phyloP scores from a whole-genome alignment of 306 rosid species.

The Trifolium subterraneum region DNA sequence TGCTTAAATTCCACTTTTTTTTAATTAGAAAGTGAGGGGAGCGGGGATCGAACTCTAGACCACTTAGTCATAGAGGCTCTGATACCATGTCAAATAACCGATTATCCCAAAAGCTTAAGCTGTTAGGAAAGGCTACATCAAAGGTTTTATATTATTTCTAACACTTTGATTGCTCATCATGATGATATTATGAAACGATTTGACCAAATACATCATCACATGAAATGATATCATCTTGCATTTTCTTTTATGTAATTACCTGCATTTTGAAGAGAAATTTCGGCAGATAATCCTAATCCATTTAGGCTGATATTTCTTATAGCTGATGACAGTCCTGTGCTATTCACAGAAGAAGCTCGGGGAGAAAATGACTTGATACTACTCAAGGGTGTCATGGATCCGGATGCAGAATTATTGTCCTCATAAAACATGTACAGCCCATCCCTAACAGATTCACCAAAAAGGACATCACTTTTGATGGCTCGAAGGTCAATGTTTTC shows the following conservation, averaged over 20 bases:
- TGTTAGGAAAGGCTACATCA: too few species aligned
- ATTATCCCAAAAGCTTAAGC: too few species aligned
- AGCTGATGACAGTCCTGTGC: constrained; percentile 48
- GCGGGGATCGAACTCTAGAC: too few species aligned
- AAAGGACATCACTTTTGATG: constrained; percentile 40
- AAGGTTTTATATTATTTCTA: too few species aligned
- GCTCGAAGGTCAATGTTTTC: constrained; percentile 48
- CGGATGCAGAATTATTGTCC: constrained; percentile 43
- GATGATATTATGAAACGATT: constrained; percentile 29
- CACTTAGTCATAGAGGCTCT: too few species aligned
- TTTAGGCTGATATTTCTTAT: constrained; percentile 40
- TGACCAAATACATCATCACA: constrained; percentile 28
- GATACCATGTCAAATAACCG: too few species aligned
- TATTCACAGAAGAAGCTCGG: constrained; percentile 45
- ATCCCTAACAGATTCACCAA: constrained; percentile 67
- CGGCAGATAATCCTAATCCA: constrained; percentile 45
- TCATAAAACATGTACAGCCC: constrained; percentile 84
- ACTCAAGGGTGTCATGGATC: constrained; percentile 46
- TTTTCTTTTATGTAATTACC: constrained; percentile 56
- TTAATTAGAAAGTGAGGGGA: too few species aligned
- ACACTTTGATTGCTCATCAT: constrained; percentile 26
- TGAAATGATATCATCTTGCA: constrained; percentile 33
- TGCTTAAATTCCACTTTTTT: too few species aligned
- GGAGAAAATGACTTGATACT: constrained; percentile 51
- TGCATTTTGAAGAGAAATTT: constrained; percentile 47